phyloP scores from a whole-genome alignment of 2,329 filamentous ascomycete genomes.

The Fusarium cicatricum region DNA sequence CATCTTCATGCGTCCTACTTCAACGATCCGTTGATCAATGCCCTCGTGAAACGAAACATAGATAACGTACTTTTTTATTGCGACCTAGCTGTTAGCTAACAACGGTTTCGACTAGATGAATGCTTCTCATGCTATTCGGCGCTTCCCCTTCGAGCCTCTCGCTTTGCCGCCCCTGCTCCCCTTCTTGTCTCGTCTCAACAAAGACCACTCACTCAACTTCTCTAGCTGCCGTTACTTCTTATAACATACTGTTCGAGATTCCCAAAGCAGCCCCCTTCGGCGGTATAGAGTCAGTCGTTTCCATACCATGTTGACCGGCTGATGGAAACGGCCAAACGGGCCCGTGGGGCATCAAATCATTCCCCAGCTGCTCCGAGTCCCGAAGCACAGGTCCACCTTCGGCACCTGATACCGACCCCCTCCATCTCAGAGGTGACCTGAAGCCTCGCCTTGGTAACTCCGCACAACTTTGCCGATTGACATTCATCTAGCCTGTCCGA shows the following conservation, averaged over 20 bases:
- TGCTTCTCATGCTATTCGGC: constrained; percentile 16
- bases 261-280: constrained; percentile 4
- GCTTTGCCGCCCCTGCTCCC: neutral
- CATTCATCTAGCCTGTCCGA: constrained; percentile 13
- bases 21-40: constrained; percentile 1
- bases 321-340: neutral
- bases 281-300: neutral
- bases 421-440: neutral
- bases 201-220: neutral
- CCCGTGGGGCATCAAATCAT: neutral
- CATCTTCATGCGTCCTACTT: constrained; percentile 2
- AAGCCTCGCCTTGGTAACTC: constrained; percentile 13
- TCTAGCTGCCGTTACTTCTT: constrained; percentile 3
- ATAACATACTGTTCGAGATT: constrained; percentile 26
- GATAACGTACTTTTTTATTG: constrained; percentile 12
- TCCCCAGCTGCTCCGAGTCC: neutral
- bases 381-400: constrained; percentile 1
- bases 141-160: neutral
- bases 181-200: neutral
- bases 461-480: neutral
- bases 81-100: constrained; percentile 14
- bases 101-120: constrained; percentile 15
- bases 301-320: constrained; percentile 7
- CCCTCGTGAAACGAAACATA: constrained; percentile 2
- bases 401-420: constrained; percentile 1